Base-by-base conservation (phyloP, 768 basidiomycete genomes). In the Suillus sp. region DNA sequence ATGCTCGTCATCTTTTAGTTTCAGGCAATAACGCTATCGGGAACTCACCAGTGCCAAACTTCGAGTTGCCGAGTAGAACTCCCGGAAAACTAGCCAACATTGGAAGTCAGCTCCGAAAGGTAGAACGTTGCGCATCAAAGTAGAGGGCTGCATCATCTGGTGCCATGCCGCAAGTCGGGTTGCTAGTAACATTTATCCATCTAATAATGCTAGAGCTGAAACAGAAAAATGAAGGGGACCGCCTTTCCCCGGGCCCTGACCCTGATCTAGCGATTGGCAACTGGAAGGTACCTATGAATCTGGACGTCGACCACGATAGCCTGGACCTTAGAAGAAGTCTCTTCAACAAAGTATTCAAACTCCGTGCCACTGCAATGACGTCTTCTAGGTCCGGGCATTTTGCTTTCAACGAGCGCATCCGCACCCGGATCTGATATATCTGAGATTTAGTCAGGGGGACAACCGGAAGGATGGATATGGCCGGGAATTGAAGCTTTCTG, bases 301-400 rank as follows among this genome's bases (percentile, higher is more conserved):
- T 54, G 25, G 18, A 13, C 60, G 38, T 48, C 32, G 50, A 51
- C 96, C 14, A 48, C 25, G 25, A 25, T 48, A 27, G 25, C n/a
- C 43, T 45, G 43, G 43, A 45, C 43, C n/a, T n/a, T n/a, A n/a
- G n/a, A n/a, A n/a, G n/a, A n/a, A n/a, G n/a, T n/a, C n/a, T n/a
- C n/a, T n/a, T n/a, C n/a, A n/a, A n/a, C n/a, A n/a, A n/a, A 40
- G 14, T 16, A 38, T 42, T 42, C 42, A 43, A 43, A 43, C 42
- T 43, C 42, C 42, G 37, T 38, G 37, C 37, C 13, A 38, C 37
- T 38, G 10, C 11, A 35, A 11, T 35, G 35, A 35, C 32, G 32
- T 34, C 32, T 34, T 34, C 32, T 34, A 8, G n/a, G n/a, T 34
- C 32, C 32, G 32, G 32, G 6, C 32, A 34, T 34, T 32, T 34